Evolutionary conservation across 139 green algal species (phyloP).

Genomic region (Micractinium conductrix): DNA sequence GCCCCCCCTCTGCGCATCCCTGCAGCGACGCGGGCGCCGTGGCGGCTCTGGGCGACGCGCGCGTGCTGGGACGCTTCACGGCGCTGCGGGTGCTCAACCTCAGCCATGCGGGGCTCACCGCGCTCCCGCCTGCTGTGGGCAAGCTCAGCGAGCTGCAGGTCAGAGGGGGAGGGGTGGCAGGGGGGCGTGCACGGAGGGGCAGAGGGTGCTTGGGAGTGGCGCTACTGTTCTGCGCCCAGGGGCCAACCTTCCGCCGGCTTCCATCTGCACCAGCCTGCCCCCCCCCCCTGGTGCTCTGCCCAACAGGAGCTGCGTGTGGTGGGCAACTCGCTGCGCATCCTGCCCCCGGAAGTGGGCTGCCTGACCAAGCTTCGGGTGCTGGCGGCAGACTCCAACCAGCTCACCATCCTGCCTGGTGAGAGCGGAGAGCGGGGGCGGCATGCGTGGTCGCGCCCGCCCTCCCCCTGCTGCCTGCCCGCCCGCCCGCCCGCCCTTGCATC

Average conservation of each 20-base stretch:
- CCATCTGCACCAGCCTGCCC: neutral
- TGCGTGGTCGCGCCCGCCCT: no score
- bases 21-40: constrained; percentile 22
- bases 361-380: constrained; percentile 73
- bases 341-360: constrained; percentile 72
- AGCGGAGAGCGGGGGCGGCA: neutral
- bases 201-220: no score
- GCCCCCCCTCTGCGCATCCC: no score
- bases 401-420: constrained; percentile 79
- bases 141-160: no score
- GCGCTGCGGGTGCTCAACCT: constrained; percentile 69
- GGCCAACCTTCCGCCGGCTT: neutral
- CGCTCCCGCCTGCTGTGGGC: constrained; percentile 55
- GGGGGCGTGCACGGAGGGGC: no score
- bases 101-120: constrained; percentile 55
- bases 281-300: no score
- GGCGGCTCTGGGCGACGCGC: constrained; percentile 34
- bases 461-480: no score
- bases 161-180: no score
- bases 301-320: constrained; percentile 49
- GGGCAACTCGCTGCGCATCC: constrained; percentile 71
- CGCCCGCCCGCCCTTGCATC: neutral
- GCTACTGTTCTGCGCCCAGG: neutral
- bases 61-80: constrained; percentile 36
- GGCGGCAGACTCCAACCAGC: constrained; percentile 81